Percentiles rank a stretch among this genome's conserved stretches.
Conservation (phyloP, 1,139 yeast genomes). For the Candida smagusa region DNA sequence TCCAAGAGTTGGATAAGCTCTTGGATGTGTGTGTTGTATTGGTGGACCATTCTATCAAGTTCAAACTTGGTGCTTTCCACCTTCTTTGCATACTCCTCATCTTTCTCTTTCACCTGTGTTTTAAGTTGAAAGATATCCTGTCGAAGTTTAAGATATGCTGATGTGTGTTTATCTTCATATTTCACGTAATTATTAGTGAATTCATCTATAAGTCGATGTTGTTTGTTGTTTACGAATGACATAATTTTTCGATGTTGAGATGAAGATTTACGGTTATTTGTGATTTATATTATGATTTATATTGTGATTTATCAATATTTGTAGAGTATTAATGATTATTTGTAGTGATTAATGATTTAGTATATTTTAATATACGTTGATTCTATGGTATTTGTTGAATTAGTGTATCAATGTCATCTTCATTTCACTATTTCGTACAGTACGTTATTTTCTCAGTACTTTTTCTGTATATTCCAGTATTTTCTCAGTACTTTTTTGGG, state of each 20-base stretch:
- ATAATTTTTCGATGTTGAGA: conserved; percentile 12
- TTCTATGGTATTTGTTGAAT: too few species aligned
- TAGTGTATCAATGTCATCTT: too few species aligned
- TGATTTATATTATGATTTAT: too few species aligned
- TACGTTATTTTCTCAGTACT: neutral
- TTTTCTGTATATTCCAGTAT: too few species aligned
- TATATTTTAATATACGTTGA: too few species aligned
- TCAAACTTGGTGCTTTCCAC: conserved; percentile 24
- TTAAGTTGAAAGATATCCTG: conserved; percentile 30
- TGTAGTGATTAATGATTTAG: too few species aligned
- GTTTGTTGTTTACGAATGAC: conserved; percentile 29
- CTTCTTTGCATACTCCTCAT: conserved; percentile 12
- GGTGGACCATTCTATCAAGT: conserved; percentile 24
- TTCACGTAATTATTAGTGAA: conserved; percentile 29
- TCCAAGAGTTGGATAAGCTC: conserved; percentile 20
- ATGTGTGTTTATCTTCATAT: conserved; percentile 32
- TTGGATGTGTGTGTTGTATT: conserved; percentile 25
- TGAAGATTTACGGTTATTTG: too few species aligned
- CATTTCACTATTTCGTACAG: too few species aligned
- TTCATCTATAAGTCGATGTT: conserved; percentile 33
- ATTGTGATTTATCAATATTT: too few species aligned
- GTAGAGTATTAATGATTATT: too few species aligned
- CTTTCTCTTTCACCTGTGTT: conserved; percentile 6
- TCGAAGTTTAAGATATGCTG: conserved; percentile 32
- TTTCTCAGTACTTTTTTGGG: too few species aligned